A percentile compares a stretch with the other conserved stretches of the same genome.
Conservation (phyloP, 1,139 yeast genomes). For the Candida buenavistaensis region DNA sequence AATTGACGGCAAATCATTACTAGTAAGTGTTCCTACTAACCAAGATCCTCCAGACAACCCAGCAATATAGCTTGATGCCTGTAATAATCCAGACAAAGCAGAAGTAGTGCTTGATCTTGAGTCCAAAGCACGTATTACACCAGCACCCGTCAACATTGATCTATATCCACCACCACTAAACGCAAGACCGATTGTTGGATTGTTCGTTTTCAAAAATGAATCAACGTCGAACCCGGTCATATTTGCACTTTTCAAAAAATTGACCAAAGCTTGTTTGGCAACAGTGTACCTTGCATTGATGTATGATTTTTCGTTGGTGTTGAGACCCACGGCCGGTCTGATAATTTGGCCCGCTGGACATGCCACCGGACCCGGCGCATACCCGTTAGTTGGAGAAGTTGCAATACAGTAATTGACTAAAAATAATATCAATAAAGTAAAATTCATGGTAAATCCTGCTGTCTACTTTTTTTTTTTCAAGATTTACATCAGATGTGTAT, state of each 20-base stretch:
- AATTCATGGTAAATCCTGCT: conserved; percentile 1
- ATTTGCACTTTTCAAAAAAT: conserved; percentile 58
- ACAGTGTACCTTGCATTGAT: conserved; percentile 50
- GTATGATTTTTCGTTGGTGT: conserved; percentile 40
- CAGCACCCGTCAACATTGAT: conserved; percentile 90
- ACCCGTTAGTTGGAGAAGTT: conserved; percentile 1
- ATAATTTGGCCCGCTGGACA: conserved; percentile 49
- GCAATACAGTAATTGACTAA: not conserved
- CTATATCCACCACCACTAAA: conserved; percentile 93
- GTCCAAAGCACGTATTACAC: conserved; percentile 79
- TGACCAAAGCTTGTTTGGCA: conserved; percentile 53
- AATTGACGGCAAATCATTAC: conserved; percentile 36
- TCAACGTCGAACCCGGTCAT: conserved; percentile 58
- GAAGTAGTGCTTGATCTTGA: conserved; percentile 60
- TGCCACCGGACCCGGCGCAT: conserved; percentile 25
- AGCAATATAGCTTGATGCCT: conserved; percentile 35
- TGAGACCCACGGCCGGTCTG: conserved; percentile 33
- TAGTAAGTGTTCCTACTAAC: conserved; percentile 34
- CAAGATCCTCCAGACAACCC: conserved; percentile 45
- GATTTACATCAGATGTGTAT: too few relatives aligned
- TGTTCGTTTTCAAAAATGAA: conserved; percentile 32
- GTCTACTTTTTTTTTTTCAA: not conserved
- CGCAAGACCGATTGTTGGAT: conserved; percentile 60
- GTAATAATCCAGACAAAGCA: conserved; percentile 37
- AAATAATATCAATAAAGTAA: not conserved